Conservation (phyloP, 305 asterid species). For the Solanum chacoense region DNA sequence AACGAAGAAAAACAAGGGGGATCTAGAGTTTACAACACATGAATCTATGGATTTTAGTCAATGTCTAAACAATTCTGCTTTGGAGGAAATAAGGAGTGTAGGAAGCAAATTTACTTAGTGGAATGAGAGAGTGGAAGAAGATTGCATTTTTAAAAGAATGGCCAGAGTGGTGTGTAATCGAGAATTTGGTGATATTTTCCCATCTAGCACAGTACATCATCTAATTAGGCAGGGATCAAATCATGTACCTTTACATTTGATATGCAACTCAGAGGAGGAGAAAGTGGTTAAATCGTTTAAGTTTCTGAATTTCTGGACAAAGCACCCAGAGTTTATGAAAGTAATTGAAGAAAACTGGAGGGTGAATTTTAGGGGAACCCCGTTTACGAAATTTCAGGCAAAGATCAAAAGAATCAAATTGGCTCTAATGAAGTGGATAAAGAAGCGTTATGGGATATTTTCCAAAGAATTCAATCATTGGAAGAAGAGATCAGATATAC, state of each 20-base stretch:
- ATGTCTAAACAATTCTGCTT: not conserved
- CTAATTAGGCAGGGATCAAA: not conserved
- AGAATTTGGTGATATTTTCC: not conserved
- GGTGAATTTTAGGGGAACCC: not conserved
- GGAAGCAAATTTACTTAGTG: not conserved
- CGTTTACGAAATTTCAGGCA: not conserved
- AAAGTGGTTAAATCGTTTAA: not conserved
- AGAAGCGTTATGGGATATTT: not conserved
- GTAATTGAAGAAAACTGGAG: not conserved
- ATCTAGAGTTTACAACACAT: not conserved
- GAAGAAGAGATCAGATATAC: not conserved
- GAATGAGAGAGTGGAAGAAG: too few relatives aligned
- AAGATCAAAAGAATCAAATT: not conserved
- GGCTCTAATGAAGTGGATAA: not conserved
- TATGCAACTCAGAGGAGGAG: not conserved
- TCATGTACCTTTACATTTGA: not conserved
- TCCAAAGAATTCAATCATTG: not conserved
- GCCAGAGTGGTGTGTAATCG: not conserved
- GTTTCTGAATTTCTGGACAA: not conserved
- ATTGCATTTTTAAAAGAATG: too few relatives aligned
- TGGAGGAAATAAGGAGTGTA: not conserved
- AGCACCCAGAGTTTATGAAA: not conserved
- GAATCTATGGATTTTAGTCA: not conserved
- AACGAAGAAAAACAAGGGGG: not conserved
- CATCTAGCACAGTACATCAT: not conserved